phyloP scores from a whole-genome alignment of 306 rosid species.

The Glycyrrhiza uralensis region DNA sequence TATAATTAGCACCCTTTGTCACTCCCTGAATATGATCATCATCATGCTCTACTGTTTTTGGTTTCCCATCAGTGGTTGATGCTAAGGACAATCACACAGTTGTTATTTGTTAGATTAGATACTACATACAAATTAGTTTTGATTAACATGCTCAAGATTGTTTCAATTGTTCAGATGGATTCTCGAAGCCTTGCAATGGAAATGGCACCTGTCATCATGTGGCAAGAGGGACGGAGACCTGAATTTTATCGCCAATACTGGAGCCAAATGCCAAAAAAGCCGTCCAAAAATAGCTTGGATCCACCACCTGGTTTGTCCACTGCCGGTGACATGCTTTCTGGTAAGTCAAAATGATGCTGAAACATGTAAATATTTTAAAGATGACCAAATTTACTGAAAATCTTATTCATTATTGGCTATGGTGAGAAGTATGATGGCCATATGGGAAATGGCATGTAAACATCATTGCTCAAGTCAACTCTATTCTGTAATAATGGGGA shows the following conservation, averaged over 20 bases:
- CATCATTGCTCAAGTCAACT: not conserved
- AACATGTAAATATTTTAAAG: not conserved
- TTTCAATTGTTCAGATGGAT: constrained; percentile 68
- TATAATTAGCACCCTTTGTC: not conserved
- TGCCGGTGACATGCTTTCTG: constrained; percentile 85
- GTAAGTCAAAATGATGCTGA: constrained; percentile 35
- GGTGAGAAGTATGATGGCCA: not conserved
- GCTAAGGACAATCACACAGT: not conserved
- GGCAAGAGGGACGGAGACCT: constrained; percentile 66
- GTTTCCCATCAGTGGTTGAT: not conserved
- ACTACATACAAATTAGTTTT: constrained; percentile 4
- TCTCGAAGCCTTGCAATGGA: constrained; percentile 81
- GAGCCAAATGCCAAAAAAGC: constrained; percentile 52
- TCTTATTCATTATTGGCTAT: not conserved
- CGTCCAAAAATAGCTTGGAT: constrained; percentile 57
- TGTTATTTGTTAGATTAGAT: constrained; percentile 3
- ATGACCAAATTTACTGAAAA: not conserved
- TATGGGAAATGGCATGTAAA: not conserved
- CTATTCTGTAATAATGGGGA: not conserved
- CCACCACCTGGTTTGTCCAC: constrained; percentile 42
- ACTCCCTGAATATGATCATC: constrained; percentile 12
- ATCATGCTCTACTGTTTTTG: not conserved
- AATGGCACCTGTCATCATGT: constrained; percentile 85
- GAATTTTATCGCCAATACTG: constrained; percentile 66
- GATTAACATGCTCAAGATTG: constrained; percentile 26